phyloP scores from a whole-genome alignment of 768 basidiomycete species.

The Lactifluus piperatus region DNA sequence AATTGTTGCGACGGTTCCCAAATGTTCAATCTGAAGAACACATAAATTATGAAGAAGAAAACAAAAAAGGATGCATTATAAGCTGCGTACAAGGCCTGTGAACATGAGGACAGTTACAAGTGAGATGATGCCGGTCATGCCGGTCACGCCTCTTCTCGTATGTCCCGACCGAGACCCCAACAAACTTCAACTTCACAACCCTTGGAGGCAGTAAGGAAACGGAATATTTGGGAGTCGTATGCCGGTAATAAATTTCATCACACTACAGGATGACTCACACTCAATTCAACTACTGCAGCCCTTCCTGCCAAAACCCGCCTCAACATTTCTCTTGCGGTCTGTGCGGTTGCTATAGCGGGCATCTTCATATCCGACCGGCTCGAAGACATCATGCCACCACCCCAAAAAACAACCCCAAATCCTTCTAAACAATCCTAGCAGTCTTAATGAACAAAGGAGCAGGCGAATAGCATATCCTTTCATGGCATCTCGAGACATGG shows the following conservation, averaged over 20 bases:
- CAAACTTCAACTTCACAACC: background rate
- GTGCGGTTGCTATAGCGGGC: slow-evolving; percentile 26
- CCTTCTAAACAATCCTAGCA: background rate
- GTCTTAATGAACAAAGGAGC: background rate
- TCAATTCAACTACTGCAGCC: slow-evolving; percentile 18
- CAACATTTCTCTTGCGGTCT: slow-evolving; percentile 27
- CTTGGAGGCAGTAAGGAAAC: slow-evolving; percentile 19
- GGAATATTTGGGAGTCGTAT: slow-evolving; percentile 38
- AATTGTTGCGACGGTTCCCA: slow-evolving; percentile 65
- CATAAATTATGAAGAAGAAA: slow-evolving; percentile 2
- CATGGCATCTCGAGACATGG: background rate
- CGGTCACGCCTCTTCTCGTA: background rate
- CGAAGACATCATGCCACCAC: slow-evolving; percentile 23
- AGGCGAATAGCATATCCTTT: background rate
- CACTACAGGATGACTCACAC: slow-evolving; percentile 12
- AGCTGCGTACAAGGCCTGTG: slow-evolving; percentile 58
- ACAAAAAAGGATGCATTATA: background rate
- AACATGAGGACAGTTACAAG: too few species aligned
- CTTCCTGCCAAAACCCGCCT: slow-evolving; percentile 29
- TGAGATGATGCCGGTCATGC: slow-evolving; percentile 11
- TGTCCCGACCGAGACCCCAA: background rate
- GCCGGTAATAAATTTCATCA: slow-evolving; percentile 26
- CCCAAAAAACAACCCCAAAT: slow-evolving; percentile 2
- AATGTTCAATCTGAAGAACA: slow-evolving; percentile 73
- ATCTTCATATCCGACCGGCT: slow-evolving; percentile 27